phyloP scores from a whole-genome alignment of 257 asterid genomes.

The Solanum dulcamara region DNA sequence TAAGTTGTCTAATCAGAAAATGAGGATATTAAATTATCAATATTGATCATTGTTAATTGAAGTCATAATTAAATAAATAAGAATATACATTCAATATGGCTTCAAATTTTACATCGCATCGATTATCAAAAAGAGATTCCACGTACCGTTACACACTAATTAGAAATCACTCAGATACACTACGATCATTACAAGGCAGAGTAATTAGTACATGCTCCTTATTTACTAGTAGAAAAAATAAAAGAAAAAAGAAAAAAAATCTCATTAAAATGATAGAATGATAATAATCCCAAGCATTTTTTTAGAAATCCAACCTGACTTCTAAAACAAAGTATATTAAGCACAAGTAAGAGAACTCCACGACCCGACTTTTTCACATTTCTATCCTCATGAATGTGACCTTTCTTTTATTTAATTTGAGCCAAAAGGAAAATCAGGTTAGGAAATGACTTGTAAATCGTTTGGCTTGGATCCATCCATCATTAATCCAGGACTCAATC shows the following conservation, averaged over 20 bases:
- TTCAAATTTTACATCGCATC: neutral
- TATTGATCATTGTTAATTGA: no score
- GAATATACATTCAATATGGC: neutral
- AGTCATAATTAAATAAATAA: neutral
- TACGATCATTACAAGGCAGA: neutral
- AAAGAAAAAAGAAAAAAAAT: neutral
- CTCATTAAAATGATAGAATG: no score
- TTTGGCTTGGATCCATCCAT: neutral
- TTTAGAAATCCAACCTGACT: neutral
- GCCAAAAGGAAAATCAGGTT: neutral
- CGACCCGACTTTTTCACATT: fast-evolving
- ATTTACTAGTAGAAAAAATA: neutral
- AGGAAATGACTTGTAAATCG: neutral
- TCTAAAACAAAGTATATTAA: neutral
- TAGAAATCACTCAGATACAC: neutral
- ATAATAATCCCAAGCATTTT: no score
- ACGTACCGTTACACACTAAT: neutral
- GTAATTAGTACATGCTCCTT: neutral
- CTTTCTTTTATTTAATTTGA: neutral
- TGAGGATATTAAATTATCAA: neutral
- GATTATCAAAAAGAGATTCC: neutral
- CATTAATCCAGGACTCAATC: constrained; percentile 15
- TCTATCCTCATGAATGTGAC: neutral
- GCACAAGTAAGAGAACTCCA: neutral
- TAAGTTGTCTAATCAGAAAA: neutral